Evolutionary conservation across 176 grass and related monocot species (phyloP), one percentile per base, ranked within the genome.

Genomic region (Coix lacrymajobi): DNA sequence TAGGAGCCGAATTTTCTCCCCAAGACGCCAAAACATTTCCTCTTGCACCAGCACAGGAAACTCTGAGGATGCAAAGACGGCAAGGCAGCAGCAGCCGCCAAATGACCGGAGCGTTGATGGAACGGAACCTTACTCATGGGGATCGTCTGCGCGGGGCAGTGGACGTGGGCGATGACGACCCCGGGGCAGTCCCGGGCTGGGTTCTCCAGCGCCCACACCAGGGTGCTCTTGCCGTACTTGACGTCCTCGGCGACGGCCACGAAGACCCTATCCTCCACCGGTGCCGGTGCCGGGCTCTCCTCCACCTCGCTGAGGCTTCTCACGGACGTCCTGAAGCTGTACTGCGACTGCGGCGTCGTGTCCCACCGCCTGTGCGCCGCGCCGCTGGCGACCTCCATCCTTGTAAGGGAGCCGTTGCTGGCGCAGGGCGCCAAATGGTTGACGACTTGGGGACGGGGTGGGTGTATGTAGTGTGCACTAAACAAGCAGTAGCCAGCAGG

Each of bases 151-250:
- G 87, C 49, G 10, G 91, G 88, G 75, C 84, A 32, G 81, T 93
- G 85, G 79, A 93, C 88, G 61, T 93, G 91, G 7, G 24, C 68
- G n/a, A 93, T 44, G 1, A 71, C 87, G 38, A 90, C 31, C n/a
- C 57, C 82, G 2, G 77, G 9, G 37, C 63, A 28, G 62, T 80
- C 79, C 11, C 40, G 86, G 80, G 71, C 62, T 12, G 64, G 58
- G 85, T 91, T 91, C 81, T 91, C 48, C 8, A 87, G 69, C 73
- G 77, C 84, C 92, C 89, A 94, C 17, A 85, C 41, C n/a, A 94
- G 69, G 62, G 77, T 87, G 54, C 71, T 81, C 71, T 76, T 91
- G n/a, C 87, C 92, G 17, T 71, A 14, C 60, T 66, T 82, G 61
- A 75, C 43, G 1, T 89, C 81, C 48, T 81, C 89, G 4, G 62